A percentile compares a stretch with the other conserved stretches of the same genome.
These are phyloP conservation scores for Geotrichum australiense DNA, from an alignment of 1,139 yeast genomes.

Conservation along the genomic window DNA sequence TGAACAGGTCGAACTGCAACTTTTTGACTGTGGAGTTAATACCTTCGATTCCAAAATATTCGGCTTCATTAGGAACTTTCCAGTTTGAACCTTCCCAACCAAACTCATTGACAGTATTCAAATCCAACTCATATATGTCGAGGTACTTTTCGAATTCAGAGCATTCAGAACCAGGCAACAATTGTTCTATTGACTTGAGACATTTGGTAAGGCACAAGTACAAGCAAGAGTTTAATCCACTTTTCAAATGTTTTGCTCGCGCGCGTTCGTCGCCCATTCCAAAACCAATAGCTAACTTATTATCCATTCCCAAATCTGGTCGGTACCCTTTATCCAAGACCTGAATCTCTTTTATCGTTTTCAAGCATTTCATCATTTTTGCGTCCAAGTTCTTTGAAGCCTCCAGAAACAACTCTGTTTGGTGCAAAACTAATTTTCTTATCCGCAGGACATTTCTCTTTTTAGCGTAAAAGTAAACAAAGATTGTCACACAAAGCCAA, in stretches of 20 bases:
- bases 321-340: slow-evolving; percentile 26
- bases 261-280: slow-evolving; percentile 3
- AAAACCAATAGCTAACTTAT: not conserved
- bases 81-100: slow-evolving; percentile 17
- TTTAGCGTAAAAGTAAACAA: slow-evolving; percentile 32
- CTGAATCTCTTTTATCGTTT: slow-evolving; percentile 36
- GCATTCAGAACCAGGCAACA: slow-evolving; percentile 29
- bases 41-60: slow-evolving; percentile 27
- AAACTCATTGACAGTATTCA: slow-evolving; percentile 23
- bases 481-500: slow-evolving; percentile 24
- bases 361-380: slow-evolving; percentile 30
- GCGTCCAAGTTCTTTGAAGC: slow-evolving; percentile 31
- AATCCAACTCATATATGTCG: slow-evolving; percentile 37
- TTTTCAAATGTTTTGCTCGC: slow-evolving; percentile 29
- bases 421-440: slow-evolving; percentile 31
- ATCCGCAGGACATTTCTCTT: slow-evolving; percentile 32
- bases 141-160: slow-evolving; percentile 38
- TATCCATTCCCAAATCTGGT: slow-evolving; percentile 22
- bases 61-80: slow-evolving; percentile 16
- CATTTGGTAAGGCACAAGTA: slow-evolving; percentile 26
- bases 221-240: slow-evolving; percentile 31
- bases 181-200: slow-evolving; percentile 27
- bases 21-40: slow-evolving; percentile 26
- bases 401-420: slow-evolving; percentile 29
- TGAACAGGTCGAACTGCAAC: slow-evolving; percentile 32